Evolutionary conservation across 176 grass and related monocot species (phyloP), one percentile per base, ranked within the genome.

Genomic region (Saccharum officinarum): DNA sequence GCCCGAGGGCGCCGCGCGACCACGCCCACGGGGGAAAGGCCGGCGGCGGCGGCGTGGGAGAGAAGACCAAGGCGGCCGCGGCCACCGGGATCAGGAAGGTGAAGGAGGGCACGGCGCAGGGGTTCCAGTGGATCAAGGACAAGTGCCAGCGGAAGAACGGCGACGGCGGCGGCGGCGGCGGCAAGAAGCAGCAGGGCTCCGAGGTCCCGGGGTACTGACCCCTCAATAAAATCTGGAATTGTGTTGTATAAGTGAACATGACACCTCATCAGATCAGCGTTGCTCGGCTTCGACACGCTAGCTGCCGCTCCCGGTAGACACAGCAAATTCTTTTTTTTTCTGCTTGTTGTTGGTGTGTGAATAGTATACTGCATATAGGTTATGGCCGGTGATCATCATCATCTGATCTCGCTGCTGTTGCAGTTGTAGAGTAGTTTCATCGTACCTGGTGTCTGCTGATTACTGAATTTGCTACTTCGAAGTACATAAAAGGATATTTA

Each of bases 61-160:
- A 84, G 75, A 95, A 86, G 86, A 91, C 91, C 23, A 98, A 93
- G 87, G 83, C 73, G 20, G 82, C 69, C 0, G 86, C 95, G 50
- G 87, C 87, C 5, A 90, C 82, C 7, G 95, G 93, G 52, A 81
- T 98, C 9, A 88, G 18, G 87, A 98, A 95, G 91, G 92, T 92
- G 39, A 98, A 93, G 91, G 92, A 86, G 34, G 93, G 95, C 60
- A 88, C 89, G 0, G 59, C 86, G 59, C 76, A 80, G 6, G 91
- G 93, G 28, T 83, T 98, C 83, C 91, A 84, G 74, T 98, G 95
- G 92, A 95, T 98, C 89, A 95, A 93, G 76, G 85, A 89, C 39
- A 98, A 90, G 91, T 98, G 69, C 79, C 91, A 87, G 52, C 80
- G 78, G 77, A 95, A 82, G 78, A 80, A 18, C 47, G 69, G 38